phyloP scores from a whole-genome alignment of 495 filamentous ascomycete species.

The Neurospora cerealis region DNA sequence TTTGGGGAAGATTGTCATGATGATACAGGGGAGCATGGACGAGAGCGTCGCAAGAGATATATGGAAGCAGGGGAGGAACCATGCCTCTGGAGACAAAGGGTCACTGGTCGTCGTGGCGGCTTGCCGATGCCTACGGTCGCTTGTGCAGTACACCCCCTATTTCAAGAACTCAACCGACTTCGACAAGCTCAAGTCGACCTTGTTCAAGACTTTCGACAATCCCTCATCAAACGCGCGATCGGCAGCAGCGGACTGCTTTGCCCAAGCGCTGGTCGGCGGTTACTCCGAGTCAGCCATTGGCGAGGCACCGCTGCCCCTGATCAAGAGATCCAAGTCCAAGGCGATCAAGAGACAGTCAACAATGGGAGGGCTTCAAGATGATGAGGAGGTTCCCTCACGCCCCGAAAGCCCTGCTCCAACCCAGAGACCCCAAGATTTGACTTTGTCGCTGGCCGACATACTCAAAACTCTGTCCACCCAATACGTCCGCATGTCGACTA shows the following conservation, averaged over 20 bases:
- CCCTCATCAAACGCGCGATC: slow-evolving; percentile 61
- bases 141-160: slow-evolving; percentile 60
- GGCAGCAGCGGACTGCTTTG: slow-evolving; percentile 79
- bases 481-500: slow-evolving; percentile 70
- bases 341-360: slow-evolving; percentile 58
- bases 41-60: slow-evolving; percentile 78
- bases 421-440: slow-evolving; percentile 60
- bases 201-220: slow-evolving; percentile 83
- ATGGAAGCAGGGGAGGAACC: slow-evolving; percentile 82
- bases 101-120: slow-evolving; percentile 70
- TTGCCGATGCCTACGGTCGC: slow-evolving; percentile 66
- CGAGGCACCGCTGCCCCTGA: slow-evolving; percentile 45
- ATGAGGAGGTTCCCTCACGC: slow-evolving; percentile 65
- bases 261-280: slow-evolving; percentile 64
- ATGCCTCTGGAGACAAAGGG: slow-evolving; percentile 71
- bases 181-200: slow-evolving; percentile 65
- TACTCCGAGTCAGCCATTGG: slow-evolving; percentile 56
- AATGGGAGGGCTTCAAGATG: slow-evolving; percentile 43
- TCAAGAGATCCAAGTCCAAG: slow-evolving; percentile 64
- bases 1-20: slow-evolving; percentile 62
- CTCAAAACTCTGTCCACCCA: slow-evolving; percentile 72
- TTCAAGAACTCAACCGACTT: slow-evolving; percentile 91
- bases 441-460: slow-evolving; percentile 68
- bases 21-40: slow-evolving; percentile 67
- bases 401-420: slow-evolving; percentile 60